These are phyloP conservation scores for Fulvia fulva DNA, from an alignment of 2,329 filamentous ascomycete species.

Conservation along the genomic window DNA sequence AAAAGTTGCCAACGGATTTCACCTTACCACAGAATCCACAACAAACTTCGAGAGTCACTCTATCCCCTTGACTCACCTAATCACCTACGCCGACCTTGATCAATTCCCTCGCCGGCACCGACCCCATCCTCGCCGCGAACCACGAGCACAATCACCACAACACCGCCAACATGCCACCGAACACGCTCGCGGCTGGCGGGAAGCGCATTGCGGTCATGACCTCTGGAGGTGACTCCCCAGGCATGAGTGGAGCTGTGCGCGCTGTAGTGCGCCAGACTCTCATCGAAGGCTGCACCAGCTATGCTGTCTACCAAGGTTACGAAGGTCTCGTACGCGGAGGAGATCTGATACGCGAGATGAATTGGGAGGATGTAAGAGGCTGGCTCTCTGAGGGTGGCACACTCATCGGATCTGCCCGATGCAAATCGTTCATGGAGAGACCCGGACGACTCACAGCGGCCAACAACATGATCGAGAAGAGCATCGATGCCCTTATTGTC, in stretches of 20 bases:
- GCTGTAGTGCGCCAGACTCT: conserved; percentile 90
- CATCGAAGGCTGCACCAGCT: conserved; percentile 58
- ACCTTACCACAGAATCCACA: too few species aligned
- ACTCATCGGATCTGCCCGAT: conserved; percentile 89
- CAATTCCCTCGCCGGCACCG: background rate
- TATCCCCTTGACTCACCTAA: too few species aligned
- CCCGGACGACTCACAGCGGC: conserved; percentile 77
- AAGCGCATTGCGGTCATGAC: conserved; percentile 85
- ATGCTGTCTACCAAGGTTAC: conserved; percentile 77
- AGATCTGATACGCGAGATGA: conserved; percentile 79
- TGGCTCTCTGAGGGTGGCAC: conserved; percentile 93
- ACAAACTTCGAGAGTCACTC: too few species aligned
- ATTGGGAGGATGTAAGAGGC: conserved; percentile 90
- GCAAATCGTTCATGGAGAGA: conserved; percentile 87
- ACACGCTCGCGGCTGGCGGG: conserved; percentile 37
- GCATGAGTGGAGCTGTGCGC: conserved; percentile 89
- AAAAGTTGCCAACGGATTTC: too few species aligned
- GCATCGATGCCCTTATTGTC: conserved; percentile 93
- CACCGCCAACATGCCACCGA: conserved; percentile 27
- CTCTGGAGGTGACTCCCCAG: conserved; percentile 87
- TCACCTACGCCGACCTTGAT: too few species aligned
- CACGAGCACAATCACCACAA: background rate
- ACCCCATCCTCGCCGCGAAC: background rate
- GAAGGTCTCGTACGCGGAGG: conserved; percentile 89
- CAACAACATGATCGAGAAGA: conserved; percentile 88